phyloP scores from a whole-genome alignment of 2,329 filamentous ascomycete species.

The Xylariaceae sp. region DNA sequence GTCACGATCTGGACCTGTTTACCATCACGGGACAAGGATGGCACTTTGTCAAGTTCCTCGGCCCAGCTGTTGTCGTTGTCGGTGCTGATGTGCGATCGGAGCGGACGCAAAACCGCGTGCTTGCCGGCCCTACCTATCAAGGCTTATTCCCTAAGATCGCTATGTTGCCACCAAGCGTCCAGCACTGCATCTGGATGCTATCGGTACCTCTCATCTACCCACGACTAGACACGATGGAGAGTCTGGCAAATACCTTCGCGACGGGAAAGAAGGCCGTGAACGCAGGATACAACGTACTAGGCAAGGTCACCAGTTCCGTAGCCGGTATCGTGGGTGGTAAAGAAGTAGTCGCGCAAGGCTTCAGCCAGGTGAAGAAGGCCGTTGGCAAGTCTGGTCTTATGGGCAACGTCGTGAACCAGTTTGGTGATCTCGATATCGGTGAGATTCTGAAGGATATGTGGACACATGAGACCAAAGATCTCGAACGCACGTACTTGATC shows the following conservation, averaged over 20 bases:
- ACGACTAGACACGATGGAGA: slow-evolving; percentile 84
- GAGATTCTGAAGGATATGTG: slow-evolving; percentile 95
- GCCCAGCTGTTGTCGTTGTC: slow-evolving; percentile 82
- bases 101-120: slow-evolving; percentile 80
- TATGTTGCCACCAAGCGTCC: slow-evolving; percentile 81
- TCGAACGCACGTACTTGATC: slow-evolving; percentile 94
- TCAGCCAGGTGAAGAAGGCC: slow-evolving; percentile 91
- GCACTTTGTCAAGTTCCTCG: slow-evolving; percentile 97
- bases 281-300: slow-evolving; percentile 90
- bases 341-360: slow-evolving; percentile 85
- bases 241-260: slow-evolving; percentile 82
- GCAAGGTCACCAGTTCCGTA: slow-evolving; percentile 90
- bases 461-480: slow-evolving; percentile 97
- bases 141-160: slow-evolving; percentile 95
- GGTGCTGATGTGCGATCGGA: slow-evolving; percentile 91
- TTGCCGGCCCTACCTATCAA: slow-evolving; percentile 95
- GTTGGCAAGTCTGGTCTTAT: slow-evolving; percentile 94
- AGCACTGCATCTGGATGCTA: slow-evolving; percentile 96
- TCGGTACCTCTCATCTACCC: slow-evolving; percentile 89
- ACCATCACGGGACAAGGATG: slow-evolving; percentile 95
- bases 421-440: slow-evolving; percentile 89
- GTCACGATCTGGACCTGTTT: slow-evolving; percentile 85
- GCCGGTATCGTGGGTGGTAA: slow-evolving; percentile 95
- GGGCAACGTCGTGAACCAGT: slow-evolving; percentile 92
- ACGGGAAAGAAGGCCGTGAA: slow-evolving; percentile 97